Evolutionary conservation across 768 basidiomycete genomes (phyloP).

Genomic region (Hydnum rufescens): DNA sequence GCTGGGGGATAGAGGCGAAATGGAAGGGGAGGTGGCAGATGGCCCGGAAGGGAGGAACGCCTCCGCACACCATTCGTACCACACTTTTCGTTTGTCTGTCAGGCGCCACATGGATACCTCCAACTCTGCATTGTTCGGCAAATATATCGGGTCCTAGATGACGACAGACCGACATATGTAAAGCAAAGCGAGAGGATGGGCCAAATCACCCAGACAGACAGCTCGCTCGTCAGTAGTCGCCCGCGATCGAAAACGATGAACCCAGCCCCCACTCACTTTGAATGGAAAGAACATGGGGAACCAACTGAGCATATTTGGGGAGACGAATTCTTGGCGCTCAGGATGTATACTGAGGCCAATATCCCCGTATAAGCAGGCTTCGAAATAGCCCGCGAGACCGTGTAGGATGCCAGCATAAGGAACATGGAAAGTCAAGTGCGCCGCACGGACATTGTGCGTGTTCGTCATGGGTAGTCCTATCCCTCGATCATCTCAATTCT

Average conservation of each 20-base stretch:
- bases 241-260: no score
- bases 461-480: slow-evolving; percentile 83
- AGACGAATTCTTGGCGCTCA: slow-evolving; percentile 60
- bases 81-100: slow-evolving; percentile 73
- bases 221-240: not conserved
- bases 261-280: slow-evolving; percentile 53
- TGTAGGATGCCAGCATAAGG: slow-evolving; percentile 88
- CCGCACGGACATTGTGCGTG: slow-evolving; percentile 81
- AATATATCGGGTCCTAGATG: slow-evolving; percentile 70
- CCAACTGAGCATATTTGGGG: slow-evolving; percentile 98
- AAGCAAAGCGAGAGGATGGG: no score
- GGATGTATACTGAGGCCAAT: slow-evolving; percentile 91
- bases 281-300: slow-evolving; percentile 96
- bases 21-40: not conserved
- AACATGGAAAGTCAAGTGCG: slow-evolving; percentile 73
- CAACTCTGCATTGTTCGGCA: slow-evolving; percentile 81
- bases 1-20: slow-evolving; percentile 15
- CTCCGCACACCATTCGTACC: slow-evolving; percentile 99
- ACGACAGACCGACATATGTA: no score
- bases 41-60: slow-evolving; percentile 36
- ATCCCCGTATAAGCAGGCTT: slow-evolving; percentile 78
- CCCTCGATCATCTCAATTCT: not conserved
- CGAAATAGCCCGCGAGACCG: slow-evolving; percentile 93
- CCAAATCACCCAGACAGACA: no score
- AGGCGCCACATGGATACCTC: slow-evolving; percentile 89